These are phyloP conservation scores for Clonostachys chloroleuca DNA, from an alignment of 2,329 filamentous ascomycete genomes.

Conservation along the genomic window DNA sequence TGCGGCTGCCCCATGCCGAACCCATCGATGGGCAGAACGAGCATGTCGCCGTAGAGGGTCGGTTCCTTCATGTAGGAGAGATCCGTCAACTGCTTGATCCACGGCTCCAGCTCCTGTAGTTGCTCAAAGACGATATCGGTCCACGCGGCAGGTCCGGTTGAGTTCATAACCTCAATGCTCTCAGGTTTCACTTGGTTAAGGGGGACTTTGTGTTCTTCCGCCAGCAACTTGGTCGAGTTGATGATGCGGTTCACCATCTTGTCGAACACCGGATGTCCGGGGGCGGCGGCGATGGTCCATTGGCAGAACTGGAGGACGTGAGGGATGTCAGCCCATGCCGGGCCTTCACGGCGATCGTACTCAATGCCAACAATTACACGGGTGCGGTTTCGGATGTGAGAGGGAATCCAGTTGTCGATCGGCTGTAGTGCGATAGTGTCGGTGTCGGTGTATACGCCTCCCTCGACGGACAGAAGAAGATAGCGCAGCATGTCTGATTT, in stretches of 20 bases:
- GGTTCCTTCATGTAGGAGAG: constrained; percentile 7
- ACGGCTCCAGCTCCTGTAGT: constrained; percentile 12
- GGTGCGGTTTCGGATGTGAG: constrained; percentile 7
- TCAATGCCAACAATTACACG: constrained; percentile 19
- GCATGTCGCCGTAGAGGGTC: constrained; percentile 8
- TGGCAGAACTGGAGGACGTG: constrained; percentile 23
- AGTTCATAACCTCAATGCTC: constrained; percentile 20
- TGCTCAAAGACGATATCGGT: constrained; percentile 21
- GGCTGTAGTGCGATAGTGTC: constrained; percentile 52
- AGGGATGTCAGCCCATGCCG: constrained; percentile 13
- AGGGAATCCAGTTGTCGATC: constrained; percentile 26
- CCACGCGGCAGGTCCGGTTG: constrained; percentile 21
- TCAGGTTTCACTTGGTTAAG: constrained; percentile 7
- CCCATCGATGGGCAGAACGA: constrained; percentile 14
- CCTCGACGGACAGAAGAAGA: constrained; percentile 15
- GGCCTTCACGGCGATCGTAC: constrained; percentile 17
- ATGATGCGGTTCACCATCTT: constrained; percentile 16
- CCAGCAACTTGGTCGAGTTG: constrained; percentile 8
- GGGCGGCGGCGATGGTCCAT: constrained; percentile 23
- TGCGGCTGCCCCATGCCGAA: constrained; percentile 17
- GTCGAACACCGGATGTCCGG: constrained; percentile 19
- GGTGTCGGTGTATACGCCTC: constrained; percentile 15
- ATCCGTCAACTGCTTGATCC: constrained; percentile 3
- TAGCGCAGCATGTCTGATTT: constrained; percentile 20
- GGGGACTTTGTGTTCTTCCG: not conserved